Percentiles rank a stretch among this genome's conserved stretches.
phyloP scores from a whole-genome alignment of 176 grass and related monocot species.

The Musa troglodytarum region DNA sequence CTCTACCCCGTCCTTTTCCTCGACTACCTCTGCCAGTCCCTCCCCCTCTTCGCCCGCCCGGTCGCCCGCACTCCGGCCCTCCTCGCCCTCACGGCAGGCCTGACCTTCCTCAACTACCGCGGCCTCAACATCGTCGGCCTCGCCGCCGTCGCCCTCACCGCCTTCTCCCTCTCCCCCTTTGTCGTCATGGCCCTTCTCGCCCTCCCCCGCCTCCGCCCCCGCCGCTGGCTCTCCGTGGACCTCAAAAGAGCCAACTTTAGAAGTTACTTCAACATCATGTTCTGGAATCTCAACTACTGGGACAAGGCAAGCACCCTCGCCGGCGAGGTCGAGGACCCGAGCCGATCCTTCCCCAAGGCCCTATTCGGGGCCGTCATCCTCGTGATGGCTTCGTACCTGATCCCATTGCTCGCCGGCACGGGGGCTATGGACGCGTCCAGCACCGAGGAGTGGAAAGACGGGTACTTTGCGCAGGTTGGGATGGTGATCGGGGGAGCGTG shows the following conservation, averaged over 20 bases:
- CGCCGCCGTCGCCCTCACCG: slow-evolving; percentile 71
- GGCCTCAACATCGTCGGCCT: slow-evolving; percentile 75
- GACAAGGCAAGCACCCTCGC: slow-evolving; percentile 92
- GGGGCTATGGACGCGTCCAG: slow-evolving; percentile 49
- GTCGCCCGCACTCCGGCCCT: slow-evolving; percentile 26
- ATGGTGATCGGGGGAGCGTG: slow-evolving; percentile 56
- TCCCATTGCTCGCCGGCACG: slow-evolving; percentile 70
- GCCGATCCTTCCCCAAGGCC: slow-evolving; percentile 55
- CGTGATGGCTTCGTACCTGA: slow-evolving; percentile 62
- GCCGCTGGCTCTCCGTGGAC: slow-evolving; percentile 68
- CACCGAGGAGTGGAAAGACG: slow-evolving; percentile 67
- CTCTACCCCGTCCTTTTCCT: slow-evolving; percentile 93
- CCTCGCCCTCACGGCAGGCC: slow-evolving; percentile 46
- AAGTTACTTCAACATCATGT: slow-evolving; percentile 88
- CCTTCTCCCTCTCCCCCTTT: slow-evolving; percentile 90
- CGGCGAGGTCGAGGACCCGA: slow-evolving; percentile 66
- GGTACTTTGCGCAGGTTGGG: slow-evolving; percentile 78
- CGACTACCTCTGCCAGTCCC: slow-evolving; percentile 50
- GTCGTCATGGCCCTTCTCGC: slow-evolving; percentile 58
- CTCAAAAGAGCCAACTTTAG: slow-evolving; percentile 30
- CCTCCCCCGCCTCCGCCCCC: slow-evolving; percentile 52
- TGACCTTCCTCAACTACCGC: slow-evolving; percentile 88
- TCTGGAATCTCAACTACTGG: slow-evolving; percentile 99
- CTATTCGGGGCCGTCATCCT: slow-evolving; percentile 60
- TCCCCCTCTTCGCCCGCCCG: slow-evolving; percentile 16